Evolutionary conservation across 2,329 filamentous ascomycete genomes (phyloP), one percentile per base, ranked within the genome.

Genomic region (Sclerotinia minor): DNA sequence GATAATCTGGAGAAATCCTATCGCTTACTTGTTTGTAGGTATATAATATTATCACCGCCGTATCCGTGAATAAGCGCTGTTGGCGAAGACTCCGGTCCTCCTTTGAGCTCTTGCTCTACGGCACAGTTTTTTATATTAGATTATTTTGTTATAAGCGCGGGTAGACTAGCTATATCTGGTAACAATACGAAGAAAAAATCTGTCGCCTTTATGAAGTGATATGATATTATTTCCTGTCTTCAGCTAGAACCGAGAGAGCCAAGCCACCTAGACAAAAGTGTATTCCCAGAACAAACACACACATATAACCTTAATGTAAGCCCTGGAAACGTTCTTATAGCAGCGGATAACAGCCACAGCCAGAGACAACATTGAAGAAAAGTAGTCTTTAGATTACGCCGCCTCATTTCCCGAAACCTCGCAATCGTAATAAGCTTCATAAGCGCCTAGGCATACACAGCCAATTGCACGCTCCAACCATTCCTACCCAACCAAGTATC

Each of bases 401-500:
- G 21, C 32, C 29, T 55, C 53, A 38, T 55, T 24, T 41, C 19
- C 19, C 3, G 32, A 55, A 55, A 55, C 29, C 53, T 55, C 53
- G 29, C 52, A n/a, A 54, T 54, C 19, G 32, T 32, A 54, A 35
- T 32, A 55, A 55, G n/a, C 29, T 35, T 55, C n/a, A 15, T 55
- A 55, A 55, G 53, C 29, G 53, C 29, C 53, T 21, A 55, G 53
- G 29, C 29, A 41, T 41, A 41, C 35, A 15, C n/a, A 9, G 53
- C 53, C 53, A 55, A 38, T 35, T 35, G 8, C 35, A 35, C 6
- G 53, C 53, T 38, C 21, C 19, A 55, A 38, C 7, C 17, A 55
- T 55, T 55, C 29, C 53, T 55, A 55, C 53, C 53, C 53, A 55
- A 55, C n/a, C 53, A 55, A 55, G 53, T 32, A 55, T 55, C 32